Evolutionary conservation across 2,329 filamentous ascomycete genomes (phyloP), one percentile per base, ranked within the genome.

Genomic region (Trichoderma afroharzianum): DNA sequence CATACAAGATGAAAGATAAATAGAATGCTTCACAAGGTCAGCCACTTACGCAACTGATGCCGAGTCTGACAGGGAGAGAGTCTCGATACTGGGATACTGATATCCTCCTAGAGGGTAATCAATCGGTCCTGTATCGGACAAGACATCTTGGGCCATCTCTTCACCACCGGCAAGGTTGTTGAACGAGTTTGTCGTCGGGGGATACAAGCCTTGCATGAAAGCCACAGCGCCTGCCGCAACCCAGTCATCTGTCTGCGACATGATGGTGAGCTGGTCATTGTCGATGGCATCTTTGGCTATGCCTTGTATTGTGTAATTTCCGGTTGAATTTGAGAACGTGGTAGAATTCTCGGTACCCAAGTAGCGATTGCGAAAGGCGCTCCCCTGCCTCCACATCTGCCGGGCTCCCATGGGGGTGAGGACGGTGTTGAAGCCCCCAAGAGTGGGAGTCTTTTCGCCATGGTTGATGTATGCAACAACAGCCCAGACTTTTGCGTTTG

Each of bases 151-250:
- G 73, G 88, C 84, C 14, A 86, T 83, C 43, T 79, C 78, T 11
- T 72, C 58, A 26, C 79, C 79, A 4, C 79, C 80, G 14, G 77
- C 77, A 24, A 69, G 70, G 14, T 70, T 69, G 43, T 75, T 74
- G 43, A 82, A 83, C 0, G 76, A 74, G 11, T 76, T 72, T 4
- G 85, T 84, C 0, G 87, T 86, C 0, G 93, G 93, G 3, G 94
- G 94, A 78, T 97, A 97, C 4, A 97, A 84, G 5, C 92, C 94
- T 79, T 97, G 94, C 75, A 96, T 82, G 80, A 97, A 97, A 0
- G 91, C 93, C 66, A 88, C 83, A 39, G 93, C 93, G 3, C 93
- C 90, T 72, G 87, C 90, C 66, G 90, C 88, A 36, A 95, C 77
- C 76, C 82, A 85, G 30, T 80, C 78, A 64, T 86, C 82, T 5